phyloP scores from a whole-genome alignment of 495 filamentous ascomycete genomes.

The Penicillium robsamsonii region DNA sequence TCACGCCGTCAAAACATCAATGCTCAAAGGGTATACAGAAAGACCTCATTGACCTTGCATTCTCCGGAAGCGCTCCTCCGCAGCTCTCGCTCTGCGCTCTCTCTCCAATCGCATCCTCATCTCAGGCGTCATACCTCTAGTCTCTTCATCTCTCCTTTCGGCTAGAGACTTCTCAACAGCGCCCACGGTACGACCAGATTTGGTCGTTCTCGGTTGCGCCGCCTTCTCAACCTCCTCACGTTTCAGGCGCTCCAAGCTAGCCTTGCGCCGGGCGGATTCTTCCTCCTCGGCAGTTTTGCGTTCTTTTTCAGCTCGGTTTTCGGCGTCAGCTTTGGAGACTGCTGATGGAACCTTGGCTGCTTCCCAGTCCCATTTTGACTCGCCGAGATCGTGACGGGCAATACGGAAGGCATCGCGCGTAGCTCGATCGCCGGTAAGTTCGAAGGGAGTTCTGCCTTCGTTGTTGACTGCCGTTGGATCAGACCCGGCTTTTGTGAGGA shows the following conservation, averaged over 20 bases:
- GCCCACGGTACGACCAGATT: conserved; percentile 47
- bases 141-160: conserved; percentile 78
- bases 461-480: conserved; percentile 68
- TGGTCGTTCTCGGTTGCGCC: conserved; percentile 38
- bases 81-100: conserved; percentile 78
- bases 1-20: background rate
- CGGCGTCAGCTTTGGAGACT: conserved; percentile 65
- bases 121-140: conserved; percentile 78
- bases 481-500: conserved; percentile 71
- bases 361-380: conserved; percentile 76
- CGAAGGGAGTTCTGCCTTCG: conserved; percentile 75
- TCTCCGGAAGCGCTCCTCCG: conserved; percentile 77
- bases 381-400: conserved; percentile 77
- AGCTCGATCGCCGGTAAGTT: conserved; percentile 78
- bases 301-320: conserved; percentile 61
- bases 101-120: conserved; percentile 77
- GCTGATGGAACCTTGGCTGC: conserved; percentile 66
- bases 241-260: conserved; percentile 62
- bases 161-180: conserved; percentile 62
- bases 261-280: conserved; percentile 58
- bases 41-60: conserved; percentile 44
- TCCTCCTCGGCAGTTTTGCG: conserved; percentile 54
- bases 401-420: conserved; percentile 92
- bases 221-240: conserved; percentile 60
- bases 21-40: conserved; percentile 2